Evolutionary conservation across 805 yeast species (phyloP).

Genomic region (Dipodascus albidus): DNA sequence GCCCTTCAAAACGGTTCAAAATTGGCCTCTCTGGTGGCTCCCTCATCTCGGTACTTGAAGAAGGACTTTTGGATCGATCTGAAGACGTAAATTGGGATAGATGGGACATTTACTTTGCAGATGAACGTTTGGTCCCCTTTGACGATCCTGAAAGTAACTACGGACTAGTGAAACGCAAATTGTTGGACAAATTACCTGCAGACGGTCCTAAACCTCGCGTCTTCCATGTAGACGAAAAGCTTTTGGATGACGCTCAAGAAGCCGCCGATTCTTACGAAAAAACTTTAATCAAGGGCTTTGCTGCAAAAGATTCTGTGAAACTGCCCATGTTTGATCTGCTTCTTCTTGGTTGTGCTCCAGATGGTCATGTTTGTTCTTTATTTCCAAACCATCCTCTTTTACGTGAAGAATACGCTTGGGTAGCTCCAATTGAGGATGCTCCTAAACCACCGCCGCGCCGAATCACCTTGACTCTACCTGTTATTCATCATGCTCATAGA

Average conservation of each 20-base stretch:
- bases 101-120: constrained; percentile 96
- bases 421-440: constrained; percentile 82
- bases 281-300: constrained; percentile 76
- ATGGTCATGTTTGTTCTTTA: constrained; percentile 94
- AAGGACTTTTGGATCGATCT: constrained; percentile 65
- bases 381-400: constrained; percentile 87
- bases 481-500: constrained; percentile 83
- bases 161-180: constrained; percentile 75
- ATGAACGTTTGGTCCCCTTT: constrained; percentile 88
- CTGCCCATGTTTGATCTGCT: constrained; percentile 89
- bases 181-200: constrained; percentile 57
- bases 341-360: constrained; percentile 95
- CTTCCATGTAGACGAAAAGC: constrained; percentile 68
- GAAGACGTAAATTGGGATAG: constrained; percentile 77
- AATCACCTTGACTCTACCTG: constrained; percentile 87
- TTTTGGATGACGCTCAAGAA: constrained; percentile 56
- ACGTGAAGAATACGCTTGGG: constrained; percentile 90
- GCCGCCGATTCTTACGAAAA: constrained; percentile 93
- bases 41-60: constrained; percentile 69
- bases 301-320: constrained; percentile 91
- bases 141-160: constrained; percentile 74
- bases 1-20: constrained; percentile 58
- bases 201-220: constrained; percentile 51
- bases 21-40: constrained; percentile 94
- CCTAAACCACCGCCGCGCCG: constrained; percentile 81